Base-by-base conservation (phyloP, 2,329 filamentous ascomycete genomes). In the Seiridium cupressi region DNA sequence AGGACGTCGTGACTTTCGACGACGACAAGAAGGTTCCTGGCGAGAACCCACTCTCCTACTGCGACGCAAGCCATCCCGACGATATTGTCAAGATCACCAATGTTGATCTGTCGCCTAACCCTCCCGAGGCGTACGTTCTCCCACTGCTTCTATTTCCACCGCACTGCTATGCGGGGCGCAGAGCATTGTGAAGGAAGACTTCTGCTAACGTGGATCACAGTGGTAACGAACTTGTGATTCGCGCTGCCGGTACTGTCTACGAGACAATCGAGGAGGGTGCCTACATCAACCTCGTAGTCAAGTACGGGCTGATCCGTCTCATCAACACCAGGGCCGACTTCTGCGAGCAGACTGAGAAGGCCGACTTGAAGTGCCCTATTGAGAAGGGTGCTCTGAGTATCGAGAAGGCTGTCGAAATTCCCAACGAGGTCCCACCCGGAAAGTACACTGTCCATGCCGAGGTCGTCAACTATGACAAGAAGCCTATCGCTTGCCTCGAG, bases 251-350 rank as follows among this genome's bases (percentile, higher is more conserved):
- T 60, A 85, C 79, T n/a, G 84, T 98, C 64, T 84, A 83, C 67
- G 77, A 96, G 70, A 77, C 82, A 56, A 87, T 99, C 65, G 84
- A 87, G 59, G 74, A 92, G 61, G 94, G 92, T 61, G 92, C 94
- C 62, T 92, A 91, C 69, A 89, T 97, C 63, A 82, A 89, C 53
- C 75, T 99, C 46, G 84, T 88, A 66, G 94, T 99, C 78, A 97
- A 97, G 79, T 97, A 96, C 76, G 94, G 94, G 62, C 82, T 97
- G 66, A 97, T 99, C 75, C 91, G 88, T 59, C 85, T 99, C 65
- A 87, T 99, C 76, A 91, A 85, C 75, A 90, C 90, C 65, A 85
- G 83, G 66, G 88, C 89, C 69, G 90, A 97, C 72, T 85, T 98
- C 44, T 99, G 95, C 81, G 91, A 97, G 62, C 89, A 96, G 74